Evolutionary conservation across 352 stramenopile species (phyloP), one percentile per base, ranked within the genome.

Genomic region (Globisporangium polare): DNA sequence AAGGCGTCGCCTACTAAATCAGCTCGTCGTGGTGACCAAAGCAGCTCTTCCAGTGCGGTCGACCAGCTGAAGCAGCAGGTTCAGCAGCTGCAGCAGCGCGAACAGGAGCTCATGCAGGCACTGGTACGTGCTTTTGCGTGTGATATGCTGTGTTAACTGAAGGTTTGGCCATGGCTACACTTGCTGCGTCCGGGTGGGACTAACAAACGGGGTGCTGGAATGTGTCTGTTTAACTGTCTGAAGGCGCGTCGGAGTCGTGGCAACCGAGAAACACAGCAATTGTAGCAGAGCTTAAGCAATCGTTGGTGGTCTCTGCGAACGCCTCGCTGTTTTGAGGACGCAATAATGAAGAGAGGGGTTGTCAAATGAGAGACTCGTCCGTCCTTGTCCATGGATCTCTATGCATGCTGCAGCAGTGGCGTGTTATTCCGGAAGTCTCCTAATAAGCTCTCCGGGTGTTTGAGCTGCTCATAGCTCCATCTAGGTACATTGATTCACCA

Each of bases 101-200:
- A 93, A 49, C 79, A 93, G 57, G 83, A 93, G 58, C 79, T 93
- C 33, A 91, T 93, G 83, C 78, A 88, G 53, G 83, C 83, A 41
- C 73, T 90, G 67, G 83, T 90, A 61, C 42, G 76, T 81, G 3
- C 18, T 31, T 26, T 31, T 46, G n/a, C 12, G 3, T n/a, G 22
- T 53, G 41, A 10, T 10, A 31, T 24, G n/a, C 29, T 22, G 15
- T 61, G 17, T 61, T 15, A 27, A 35, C 52, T 27, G 17, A 29
- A 20, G 31, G 41, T 3, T 13, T 4, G 29, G 29, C 53, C n/a
- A n/a, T 62, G 56, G 56, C 29, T 37, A 46, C 55, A 53, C 26
- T 54, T 46, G 13, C 17, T 31, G 1, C 8, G 26, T 17, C 6
- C 18, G 27, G 20, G 29, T 29, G 47, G 18, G 29, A 29, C 27